Base-by-base conservation (phyloP, 2,329 filamentous ascomycete genomes). In the Monilinia polystroma region DNA sequence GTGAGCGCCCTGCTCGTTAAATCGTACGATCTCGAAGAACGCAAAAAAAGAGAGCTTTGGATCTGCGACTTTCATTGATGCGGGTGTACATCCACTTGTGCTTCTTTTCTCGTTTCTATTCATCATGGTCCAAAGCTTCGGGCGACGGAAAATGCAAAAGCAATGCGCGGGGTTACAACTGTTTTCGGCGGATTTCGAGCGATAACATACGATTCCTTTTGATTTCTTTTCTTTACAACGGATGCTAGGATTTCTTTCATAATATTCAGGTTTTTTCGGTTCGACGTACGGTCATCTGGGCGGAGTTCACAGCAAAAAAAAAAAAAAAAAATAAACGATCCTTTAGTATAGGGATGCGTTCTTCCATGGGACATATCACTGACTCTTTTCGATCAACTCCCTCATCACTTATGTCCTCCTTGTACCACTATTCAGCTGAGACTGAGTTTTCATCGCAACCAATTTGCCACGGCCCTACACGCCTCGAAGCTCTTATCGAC, bases 1-100 rank as follows among this genome's bases (percentile, higher is more conserved):
- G 74, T 73, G 75, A 76, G 73, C 76, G 75, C 69, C 75, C 75
- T 74, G 75, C 74, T 75, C 76, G 75, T 76, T 76, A 76, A 76
- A 74, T 67, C 69, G 73, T 72, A 74, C 72, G 73, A 76, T 75
- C 70, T 72, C 72, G 71, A 73, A 68, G 68, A 72, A 69, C 73
- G 72, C 70, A 70, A 70, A 71, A 69, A 73, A 18, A 23, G 23
- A 70, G 64, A 72, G 73, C 72, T 75, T 75, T 76, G 75, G 75
- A 72, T 76, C 73, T 72, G 72, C 75, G 73, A 69, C 68, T 76
- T 76, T 76, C 73, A 72, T 75, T 75, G 73, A 75, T 76, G 75
- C 75, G 72, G 73, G 73, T 73, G 74, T 72, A 73, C 72, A 70
- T 73, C 71, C 72, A 75, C 71, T 71, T 68, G 72, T 74, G 68